phyloP scores from a whole-genome alignment of 2,329 filamentous ascomycete species.

The Akanthomyces uredinophilus region DNA sequence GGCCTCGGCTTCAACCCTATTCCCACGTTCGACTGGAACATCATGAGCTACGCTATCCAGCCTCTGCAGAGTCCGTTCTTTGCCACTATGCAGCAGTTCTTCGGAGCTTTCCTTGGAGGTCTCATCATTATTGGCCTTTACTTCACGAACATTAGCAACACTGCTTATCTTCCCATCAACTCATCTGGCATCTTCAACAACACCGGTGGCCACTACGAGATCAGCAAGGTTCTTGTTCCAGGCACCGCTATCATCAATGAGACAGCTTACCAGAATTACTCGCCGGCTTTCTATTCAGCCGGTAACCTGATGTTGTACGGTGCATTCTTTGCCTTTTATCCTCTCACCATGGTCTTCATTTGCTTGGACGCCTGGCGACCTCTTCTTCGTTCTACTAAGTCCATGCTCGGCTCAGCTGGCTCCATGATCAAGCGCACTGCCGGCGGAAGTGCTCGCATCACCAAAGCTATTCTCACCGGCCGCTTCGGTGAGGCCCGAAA shows the following conservation, averaged over 20 bases:
- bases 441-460: slow-evolving; percentile 22
- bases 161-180: slow-evolving; percentile 45
- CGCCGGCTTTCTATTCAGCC: slow-evolving; percentile 30
- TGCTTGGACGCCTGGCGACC: slow-evolving; percentile 29
- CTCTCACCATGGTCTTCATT: slow-evolving; percentile 32
- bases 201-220: slow-evolving; percentile 35
- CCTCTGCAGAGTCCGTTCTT: slow-evolving; percentile 13
- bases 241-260: slow-evolving; percentile 27
- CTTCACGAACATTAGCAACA: slow-evolving; percentile 35
- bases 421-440: not conserved
- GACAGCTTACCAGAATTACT: slow-evolving; percentile 32
- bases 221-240: slow-evolving; percentile 37
- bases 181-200: slow-evolving; percentile 43
- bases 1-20: slow-evolving; percentile 12
- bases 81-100: not conserved
- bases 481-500: slow-evolving; percentile 26
- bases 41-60: not conserved
- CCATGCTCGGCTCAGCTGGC: not conserved
- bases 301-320: slow-evolving; percentile 29
- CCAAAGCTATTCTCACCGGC: slow-evolving; percentile 26
- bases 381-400: not conserved
- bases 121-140: slow-evolving; percentile 13
- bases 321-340: slow-evolving; percentile 29
- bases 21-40: slow-evolving; percentile 12
- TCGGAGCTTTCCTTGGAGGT: not conserved